Conservation (phyloP, 192 early-diverging fungal species). For the Geranomyces variabilis region DNA sequence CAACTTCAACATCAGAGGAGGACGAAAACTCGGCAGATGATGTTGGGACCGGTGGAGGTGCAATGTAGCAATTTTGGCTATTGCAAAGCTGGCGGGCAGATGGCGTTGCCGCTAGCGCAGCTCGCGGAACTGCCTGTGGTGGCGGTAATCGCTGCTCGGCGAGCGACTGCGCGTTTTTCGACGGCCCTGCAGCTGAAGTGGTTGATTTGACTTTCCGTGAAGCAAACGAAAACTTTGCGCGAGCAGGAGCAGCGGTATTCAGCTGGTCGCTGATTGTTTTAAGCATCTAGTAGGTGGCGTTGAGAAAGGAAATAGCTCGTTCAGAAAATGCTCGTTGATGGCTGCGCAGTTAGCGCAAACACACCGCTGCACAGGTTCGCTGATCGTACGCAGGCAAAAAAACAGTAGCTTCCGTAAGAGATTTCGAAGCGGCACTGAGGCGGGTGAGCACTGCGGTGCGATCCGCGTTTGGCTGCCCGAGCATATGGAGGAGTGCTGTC, state of each 20-base stretch:
- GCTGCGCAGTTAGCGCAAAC: neutral
- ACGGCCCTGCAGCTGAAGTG: neutral
- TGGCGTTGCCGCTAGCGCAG: neutral
- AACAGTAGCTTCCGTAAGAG: conserved; percentile 61
- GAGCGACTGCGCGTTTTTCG: no score
- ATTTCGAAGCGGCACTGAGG: conserved; percentile 62
- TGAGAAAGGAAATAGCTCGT: neutral
- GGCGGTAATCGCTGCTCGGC: neutral
- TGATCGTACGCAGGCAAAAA: conserved; percentile 74
- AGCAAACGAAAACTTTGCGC: conserved; percentile 62
- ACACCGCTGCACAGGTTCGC: conserved; percentile 60
- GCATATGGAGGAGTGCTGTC: neutral
- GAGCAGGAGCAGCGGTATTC: conserved; percentile 37
- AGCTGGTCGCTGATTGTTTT: conserved; percentile 51
- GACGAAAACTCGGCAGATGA: no score
- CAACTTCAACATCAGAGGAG: conserved; percentile 40
- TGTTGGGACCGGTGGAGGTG: neutral
- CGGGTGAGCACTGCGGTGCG: conserved; percentile 14
- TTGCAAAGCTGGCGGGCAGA: neutral
- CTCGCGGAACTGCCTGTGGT: neutral
- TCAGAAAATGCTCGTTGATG: no score
- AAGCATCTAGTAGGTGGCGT: conserved; percentile 8
- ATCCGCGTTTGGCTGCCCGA: neutral
- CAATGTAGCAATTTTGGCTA: neutral
- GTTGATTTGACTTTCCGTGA: neutral